Base-by-base conservation (phyloP, 1,139 yeast genomes). In the Taiozyma onychis region DNA sequence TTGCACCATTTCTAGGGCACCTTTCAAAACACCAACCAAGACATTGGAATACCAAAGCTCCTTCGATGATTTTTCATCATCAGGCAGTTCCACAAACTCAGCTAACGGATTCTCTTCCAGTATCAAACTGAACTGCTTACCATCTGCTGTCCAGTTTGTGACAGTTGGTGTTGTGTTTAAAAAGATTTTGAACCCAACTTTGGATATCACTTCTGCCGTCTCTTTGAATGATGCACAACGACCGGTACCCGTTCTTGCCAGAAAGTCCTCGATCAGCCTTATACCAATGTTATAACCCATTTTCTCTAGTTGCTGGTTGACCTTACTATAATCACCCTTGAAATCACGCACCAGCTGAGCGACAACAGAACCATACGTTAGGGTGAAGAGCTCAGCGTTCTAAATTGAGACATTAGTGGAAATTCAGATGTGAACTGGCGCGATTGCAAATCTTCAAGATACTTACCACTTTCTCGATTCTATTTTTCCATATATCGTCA, bases 251-350 rank as follows among this genome's bases (percentile, higher is more conserved):
- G 96, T 83, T 60, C 88, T 83, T 42, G 97, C 96, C 43, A 93
- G 72, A 62, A 91, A 90, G 66, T 93, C 99, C 63, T 93, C 99
- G 50, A 95, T 88, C 55, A 95, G 70, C 56, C 99, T 73, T 48
- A 89, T 73, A 1, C 99, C 99, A 47, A 95, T 95, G 66, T 88
- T 90, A 66, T 89, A 88, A 1, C 99, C 99, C 98, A 95, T 93
- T 57, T 81, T 80, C 61, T 85, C 96, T 47, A 95, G 73, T 65
- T 91, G 95, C 49, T 75, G 75, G 66, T 95, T 93, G 49, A 95
- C 97, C 60, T 83, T 83, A 13, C 66, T 67, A 66, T 88, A 91
- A 66, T 91, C 88, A 57, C 82, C 78, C 51, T 83, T 78, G 66
- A 80, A 84, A 64, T 93, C 99, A 53, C 84, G 81, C 64, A 97